phyloP scores from a whole-genome alignment of 2,329 filamentous ascomycete species.

The Chaetomium olivaceum region DNA sequence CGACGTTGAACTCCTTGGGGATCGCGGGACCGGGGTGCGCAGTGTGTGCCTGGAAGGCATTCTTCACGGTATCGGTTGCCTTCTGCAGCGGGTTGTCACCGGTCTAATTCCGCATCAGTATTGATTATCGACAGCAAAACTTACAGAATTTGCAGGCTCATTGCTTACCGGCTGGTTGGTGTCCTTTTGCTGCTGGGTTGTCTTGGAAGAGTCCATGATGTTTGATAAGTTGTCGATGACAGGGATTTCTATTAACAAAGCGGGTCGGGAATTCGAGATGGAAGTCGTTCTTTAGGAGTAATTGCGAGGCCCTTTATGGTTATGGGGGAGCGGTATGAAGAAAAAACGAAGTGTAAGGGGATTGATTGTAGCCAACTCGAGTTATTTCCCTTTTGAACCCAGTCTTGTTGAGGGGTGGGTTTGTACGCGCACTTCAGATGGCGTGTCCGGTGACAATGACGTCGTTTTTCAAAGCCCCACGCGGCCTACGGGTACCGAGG shows the following conservation, averaged over 20 bases:
- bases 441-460: conserved; percentile 7
- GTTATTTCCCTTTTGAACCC: neutral
- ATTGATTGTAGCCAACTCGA: neutral
- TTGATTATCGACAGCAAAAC: neutral
- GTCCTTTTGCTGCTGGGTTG: conserved; percentile 30
- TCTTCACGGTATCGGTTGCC: conserved; percentile 41
- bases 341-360: neutral
- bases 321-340: neutral
- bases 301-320: conserved; percentile 16
- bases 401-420: neutral
- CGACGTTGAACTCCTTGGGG: conserved; percentile 52
- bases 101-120: conserved; percentile 29
- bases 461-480: neutral
- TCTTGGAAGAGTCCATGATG: conserved; percentile 33
- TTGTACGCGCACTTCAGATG: conserved; percentile 1
- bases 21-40: conserved; percentile 61
- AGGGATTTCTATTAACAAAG: conserved; percentile 4
- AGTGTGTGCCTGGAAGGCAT: conserved; percentile 53
- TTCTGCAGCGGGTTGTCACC: conserved; percentile 41
- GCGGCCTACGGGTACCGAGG: too few species aligned
- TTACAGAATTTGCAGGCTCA: neutral
- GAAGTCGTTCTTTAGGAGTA: neutral
- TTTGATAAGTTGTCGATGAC: conserved; percentile 14
- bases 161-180: conserved; percentile 31
- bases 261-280: conserved; percentile 4